phyloP scores from a whole-genome alignment of 2,329 filamentous ascomycete genomes.

The Akanthomyces uredinophilus region DNA sequence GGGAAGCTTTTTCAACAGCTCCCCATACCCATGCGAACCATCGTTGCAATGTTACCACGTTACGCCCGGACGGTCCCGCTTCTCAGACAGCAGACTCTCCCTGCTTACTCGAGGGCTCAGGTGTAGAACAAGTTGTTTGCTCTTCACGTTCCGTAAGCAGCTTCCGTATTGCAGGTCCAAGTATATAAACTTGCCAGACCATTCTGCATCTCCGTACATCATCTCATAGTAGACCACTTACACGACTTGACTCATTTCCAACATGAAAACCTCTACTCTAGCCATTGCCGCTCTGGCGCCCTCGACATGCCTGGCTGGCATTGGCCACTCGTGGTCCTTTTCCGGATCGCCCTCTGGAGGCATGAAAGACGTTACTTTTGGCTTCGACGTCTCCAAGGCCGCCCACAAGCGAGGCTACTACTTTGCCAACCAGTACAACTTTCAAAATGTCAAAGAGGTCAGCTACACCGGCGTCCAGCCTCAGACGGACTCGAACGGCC shows the following conservation, averaged over 20 bases:
- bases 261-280: background rate
- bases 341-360: background rate
- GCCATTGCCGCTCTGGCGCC: background rate
- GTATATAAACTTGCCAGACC: no score
- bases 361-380: slow-evolving; percentile 17
- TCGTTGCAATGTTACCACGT: background rate
- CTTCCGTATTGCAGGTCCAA: no score
- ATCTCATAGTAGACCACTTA: background rate
- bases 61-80: no score
- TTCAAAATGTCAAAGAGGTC: slow-evolving; percentile 9
- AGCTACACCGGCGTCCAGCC: slow-evolving; percentile 22
- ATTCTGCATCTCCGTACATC: background rate
- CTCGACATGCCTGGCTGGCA: background rate
- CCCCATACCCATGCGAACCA: background rate
- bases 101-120: no score
- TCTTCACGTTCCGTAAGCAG: background rate
- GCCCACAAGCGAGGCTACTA: slow-evolving; percentile 19
- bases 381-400: slow-evolving; percentile 19
- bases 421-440: slow-evolving; percentile 22
- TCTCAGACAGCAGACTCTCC: background rate
- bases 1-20: background rate
- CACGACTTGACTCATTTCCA: background rate
- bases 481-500: slow-evolving; percentile 14
- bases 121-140: no score
- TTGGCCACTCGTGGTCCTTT: slow-evolving; percentile 5